Evolutionary conservation across 352 stramenopile species (phyloP).

Genomic region (Globisporangium camurandrum): DNA sequence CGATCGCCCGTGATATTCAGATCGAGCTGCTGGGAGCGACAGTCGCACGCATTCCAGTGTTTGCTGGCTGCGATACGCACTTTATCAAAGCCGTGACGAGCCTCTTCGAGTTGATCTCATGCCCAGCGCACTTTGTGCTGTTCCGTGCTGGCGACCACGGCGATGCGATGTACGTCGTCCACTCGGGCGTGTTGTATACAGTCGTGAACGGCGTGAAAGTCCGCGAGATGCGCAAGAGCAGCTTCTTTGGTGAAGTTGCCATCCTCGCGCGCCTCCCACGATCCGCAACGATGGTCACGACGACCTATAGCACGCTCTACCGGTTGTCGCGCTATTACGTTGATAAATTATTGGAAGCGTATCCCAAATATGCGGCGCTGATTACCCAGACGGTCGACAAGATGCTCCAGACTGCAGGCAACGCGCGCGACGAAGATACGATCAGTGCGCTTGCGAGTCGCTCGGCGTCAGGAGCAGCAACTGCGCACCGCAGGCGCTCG

Average conservation of each 20-base stretch:
- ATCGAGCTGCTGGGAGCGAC: slow-evolving; percentile 47
- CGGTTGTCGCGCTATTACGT: slow-evolving; percentile 36
- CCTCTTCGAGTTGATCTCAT: slow-evolving; percentile 45
- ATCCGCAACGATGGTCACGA: slow-evolving; percentile 50
- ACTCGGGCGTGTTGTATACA: slow-evolving; percentile 53
- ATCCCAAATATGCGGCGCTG: slow-evolving; percentile 32
- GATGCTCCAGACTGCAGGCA: slow-evolving; percentile 30
- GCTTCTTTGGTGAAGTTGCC: slow-evolving; percentile 59
- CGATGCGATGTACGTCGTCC: slow-evolving; percentile 67
- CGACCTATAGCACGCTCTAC: slow-evolving; percentile 63
- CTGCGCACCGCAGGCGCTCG: slow-evolving; percentile 4
- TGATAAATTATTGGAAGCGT: slow-evolving; percentile 46
- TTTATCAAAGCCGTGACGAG: slow-evolving; percentile 53
- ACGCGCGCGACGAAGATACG: slow-evolving; percentile 13
- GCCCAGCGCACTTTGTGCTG: slow-evolving; percentile 45
- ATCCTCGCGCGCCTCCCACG: slow-evolving; percentile 58
- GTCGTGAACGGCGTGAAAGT: slow-evolving; percentile 57
- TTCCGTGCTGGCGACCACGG: slow-evolving; percentile 52
- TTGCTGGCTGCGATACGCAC: slow-evolving; percentile 41
- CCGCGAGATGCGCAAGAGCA: slow-evolving; percentile 54
- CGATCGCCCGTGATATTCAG: slow-evolving; percentile 62
- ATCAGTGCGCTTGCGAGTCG: slow-evolving; percentile 9
- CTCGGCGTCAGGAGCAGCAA: background rate
- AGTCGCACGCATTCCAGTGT: slow-evolving; percentile 49
- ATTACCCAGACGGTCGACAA: slow-evolving; percentile 33